Evolutionary conservation across 495 filamentous ascomycete species (phyloP), one percentile per base, ranked within the genome.

Genomic region (Penicillium atrosanguineum): DNA sequence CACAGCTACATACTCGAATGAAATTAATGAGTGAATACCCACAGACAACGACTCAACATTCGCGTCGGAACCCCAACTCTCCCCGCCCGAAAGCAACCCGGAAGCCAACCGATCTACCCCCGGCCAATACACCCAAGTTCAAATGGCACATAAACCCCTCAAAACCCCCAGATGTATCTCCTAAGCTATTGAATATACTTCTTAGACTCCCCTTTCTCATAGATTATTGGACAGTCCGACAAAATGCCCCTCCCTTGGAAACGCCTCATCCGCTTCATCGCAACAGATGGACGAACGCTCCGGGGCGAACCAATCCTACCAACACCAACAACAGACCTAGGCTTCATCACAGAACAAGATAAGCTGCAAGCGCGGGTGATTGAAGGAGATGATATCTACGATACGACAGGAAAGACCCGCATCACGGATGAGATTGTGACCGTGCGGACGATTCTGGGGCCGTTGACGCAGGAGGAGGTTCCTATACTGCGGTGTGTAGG

Each of bases 241-340:
- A 34, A 44, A 16, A 54, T 62, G 59, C 19, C 55, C 18, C 59
- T 59, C 15, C 59, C 65, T 40, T 81, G 78, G 78, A 57, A 71
- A 55, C 71, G 78, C 46, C 65, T 80, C 1, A 77, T 81, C 47
- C 74, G 78, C 26, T 81, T 80, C 58, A 67, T 69, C 9, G 69
- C 74, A 12, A 69, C 69, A 4, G 73, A 78, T 28, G 71, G 71
- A 43, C 65, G 70, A 14, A 65, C 72, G 7, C 69, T 75, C 12
- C 68, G 67, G 26, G 78, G 78, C 41, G 77, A 80, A 53, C 78
- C 79, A 26, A 71, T 80, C 26, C 60, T 80, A 9, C 70, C 70
- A 7, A 62, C 57, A 1, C 43, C 57, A 9, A 63, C 67, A 34
- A 75, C 70, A 25, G 75, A 76, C 43, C 50, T 77, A 4, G 76